These are phyloP conservation scores for Pleoardoris graminearum DNA, from an alignment of 2,329 filamentous ascomycete genomes.

Conservation along the genomic window DNA sequence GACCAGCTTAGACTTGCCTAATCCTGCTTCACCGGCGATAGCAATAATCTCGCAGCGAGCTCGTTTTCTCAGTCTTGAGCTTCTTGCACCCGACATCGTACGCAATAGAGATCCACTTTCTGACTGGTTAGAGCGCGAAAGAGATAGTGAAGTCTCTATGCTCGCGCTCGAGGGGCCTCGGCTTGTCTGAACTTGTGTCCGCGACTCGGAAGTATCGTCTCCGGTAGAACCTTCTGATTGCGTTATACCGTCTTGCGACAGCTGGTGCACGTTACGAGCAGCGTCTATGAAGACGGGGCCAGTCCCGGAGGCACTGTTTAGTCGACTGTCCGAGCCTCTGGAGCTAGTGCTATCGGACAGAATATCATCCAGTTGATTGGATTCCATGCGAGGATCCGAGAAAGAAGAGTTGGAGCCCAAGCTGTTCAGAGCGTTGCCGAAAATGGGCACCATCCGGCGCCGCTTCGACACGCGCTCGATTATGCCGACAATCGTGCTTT, in stretches of 20 bases:
- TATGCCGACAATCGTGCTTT: constrained; percentile 65
- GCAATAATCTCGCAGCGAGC: constrained; percentile 64
- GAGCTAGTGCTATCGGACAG: constrained; percentile 57
- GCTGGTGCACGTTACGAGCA: constrained; percentile 28
- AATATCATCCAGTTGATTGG: constrained; percentile 54
- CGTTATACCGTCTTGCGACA: constrained; percentile 34
- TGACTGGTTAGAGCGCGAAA: constrained; percentile 33
- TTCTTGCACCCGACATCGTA: constrained; percentile 38
- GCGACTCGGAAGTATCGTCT: constrained; percentile 27
- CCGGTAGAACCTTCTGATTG: constrained; percentile 29
- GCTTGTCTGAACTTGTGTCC: constrained; percentile 25
- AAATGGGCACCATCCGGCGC: constrained; percentile 50
- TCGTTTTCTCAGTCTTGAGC: constrained; percentile 55
- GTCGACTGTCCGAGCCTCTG: constrained; percentile 54
- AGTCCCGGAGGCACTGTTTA: constrained; percentile 39
- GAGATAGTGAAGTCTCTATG: constrained; percentile 31
- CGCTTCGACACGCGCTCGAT: constrained; percentile 76
- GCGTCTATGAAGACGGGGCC: constrained; percentile 32
- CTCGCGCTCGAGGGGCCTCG: constrained; percentile 37
- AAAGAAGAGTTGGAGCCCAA: constrained; percentile 59
- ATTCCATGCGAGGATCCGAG: constrained; percentile 55
- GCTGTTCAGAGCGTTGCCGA: constrained; percentile 51
- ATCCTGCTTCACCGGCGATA: constrained; percentile 60
- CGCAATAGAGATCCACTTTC: constrained; percentile 31
- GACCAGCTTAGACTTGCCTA: constrained; percentile 64